Conservation (phyloP, 2,329 filamentous ascomycete genomes). For the Phoma sp. region DNA sequence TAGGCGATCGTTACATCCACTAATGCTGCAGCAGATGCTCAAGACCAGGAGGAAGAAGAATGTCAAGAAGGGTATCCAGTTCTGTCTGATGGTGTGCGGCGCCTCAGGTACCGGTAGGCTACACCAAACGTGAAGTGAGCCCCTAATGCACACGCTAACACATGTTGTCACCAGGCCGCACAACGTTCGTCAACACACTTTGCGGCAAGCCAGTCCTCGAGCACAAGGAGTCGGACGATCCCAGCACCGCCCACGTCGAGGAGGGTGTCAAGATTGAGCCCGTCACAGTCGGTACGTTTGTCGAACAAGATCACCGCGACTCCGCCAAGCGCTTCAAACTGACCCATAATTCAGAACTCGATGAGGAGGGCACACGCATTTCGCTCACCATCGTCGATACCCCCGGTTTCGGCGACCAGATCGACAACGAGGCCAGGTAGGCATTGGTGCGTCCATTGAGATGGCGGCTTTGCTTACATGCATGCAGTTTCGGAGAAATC, state of each 20-base stretch:
- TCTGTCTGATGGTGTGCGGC: conserved; percentile 99
- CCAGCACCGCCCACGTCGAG: conserved; percentile 85
- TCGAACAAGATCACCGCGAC: not conserved
- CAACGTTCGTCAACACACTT: conserved; percentile 99
- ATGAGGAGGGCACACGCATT: conserved; percentile 98
- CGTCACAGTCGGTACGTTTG: conserved; percentile 83
- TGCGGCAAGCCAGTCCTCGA: conserved; percentile 91
- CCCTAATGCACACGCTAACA: conserved; percentile 1
- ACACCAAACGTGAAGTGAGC: not conserved
- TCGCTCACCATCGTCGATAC: conserved; percentile 98
- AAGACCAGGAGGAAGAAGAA: conserved; percentile 99
- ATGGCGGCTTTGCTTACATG: conserved; percentile 21
- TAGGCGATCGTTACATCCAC: conserved; percentile 27
- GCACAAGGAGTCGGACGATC: conserved; percentile 92
- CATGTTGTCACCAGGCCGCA: conserved; percentile 69
- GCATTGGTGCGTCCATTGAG: conserved; percentile 10
- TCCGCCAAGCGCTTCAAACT: not conserved
- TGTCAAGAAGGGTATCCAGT: conserved; percentile 99
- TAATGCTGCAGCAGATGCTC: conserved; percentile 53
- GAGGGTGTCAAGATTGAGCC: conserved; percentile 99
- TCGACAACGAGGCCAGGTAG: conserved; percentile 98
- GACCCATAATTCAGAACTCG: conserved; percentile 66
- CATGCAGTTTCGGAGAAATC: conserved; percentile 89
- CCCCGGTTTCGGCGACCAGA: conserved; percentile 96
- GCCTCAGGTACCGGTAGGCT: conserved; percentile 93